A percentile compares a stretch with the other conserved stretches of the same genome.
Evolutionary conservation across 371 early-diverging fungal species (phyloP).

Genomic region (Massospora cicadina): DNA sequence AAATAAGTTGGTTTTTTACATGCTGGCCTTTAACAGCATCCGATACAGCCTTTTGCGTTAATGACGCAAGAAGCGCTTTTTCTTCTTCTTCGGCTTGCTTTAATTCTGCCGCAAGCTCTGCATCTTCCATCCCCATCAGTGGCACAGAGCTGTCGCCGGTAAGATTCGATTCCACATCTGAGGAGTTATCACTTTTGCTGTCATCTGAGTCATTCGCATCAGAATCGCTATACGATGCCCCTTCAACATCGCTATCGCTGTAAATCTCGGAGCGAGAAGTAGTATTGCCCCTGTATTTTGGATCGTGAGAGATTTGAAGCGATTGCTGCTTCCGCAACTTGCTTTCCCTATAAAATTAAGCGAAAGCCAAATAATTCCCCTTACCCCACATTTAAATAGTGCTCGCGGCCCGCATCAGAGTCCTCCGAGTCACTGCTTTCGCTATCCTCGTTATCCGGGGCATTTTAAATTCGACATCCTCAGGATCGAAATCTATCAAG

Average conservation of each 20-base stretch:
- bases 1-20: slow-evolving; percentile 50
- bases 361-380: slow-evolving; percentile 4
- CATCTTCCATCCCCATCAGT: slow-evolving; percentile 15
- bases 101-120: slow-evolving; percentile 42
- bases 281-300: slow-evolving; percentile 55
- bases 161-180: slow-evolving; percentile 12
- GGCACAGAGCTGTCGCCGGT: slow-evolving; percentile 10
- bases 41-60: slow-evolving; percentile 46
- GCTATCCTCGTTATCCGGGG: slow-evolving; percentile 25
- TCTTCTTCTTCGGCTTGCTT: slow-evolving; percentile 62
- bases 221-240: slow-evolving; percentile 12
- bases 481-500: slow-evolving; percentile 2
- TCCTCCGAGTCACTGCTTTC: slow-evolving; percentile 27
- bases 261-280: slow-evolving; percentile 41
- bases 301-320: slow-evolving; percentile 39
- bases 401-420: slow-evolving; percentile 28
- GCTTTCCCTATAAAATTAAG: slow-evolving; percentile 27
- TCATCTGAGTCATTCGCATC: slow-evolving; percentile 13
- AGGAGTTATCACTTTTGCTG: slow-evolving; percentile 16
- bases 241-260: slow-evolving; percentile 25
- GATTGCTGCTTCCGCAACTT: slow-evolving; percentile 36
- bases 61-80: slow-evolving; percentile 26
- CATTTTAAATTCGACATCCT: slow-evolving; percentile 2
- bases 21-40: slow-evolving; percentile 82
- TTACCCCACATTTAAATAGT: slow-evolving; percentile 49